A percentile compares a stretch with the other conserved stretches of the same genome.
These are phyloP conservation scores for Scedosporium aurantiacum DNA, from an alignment of 2,329 filamentous ascomycete genomes.

Conservation along the genomic window DNA sequence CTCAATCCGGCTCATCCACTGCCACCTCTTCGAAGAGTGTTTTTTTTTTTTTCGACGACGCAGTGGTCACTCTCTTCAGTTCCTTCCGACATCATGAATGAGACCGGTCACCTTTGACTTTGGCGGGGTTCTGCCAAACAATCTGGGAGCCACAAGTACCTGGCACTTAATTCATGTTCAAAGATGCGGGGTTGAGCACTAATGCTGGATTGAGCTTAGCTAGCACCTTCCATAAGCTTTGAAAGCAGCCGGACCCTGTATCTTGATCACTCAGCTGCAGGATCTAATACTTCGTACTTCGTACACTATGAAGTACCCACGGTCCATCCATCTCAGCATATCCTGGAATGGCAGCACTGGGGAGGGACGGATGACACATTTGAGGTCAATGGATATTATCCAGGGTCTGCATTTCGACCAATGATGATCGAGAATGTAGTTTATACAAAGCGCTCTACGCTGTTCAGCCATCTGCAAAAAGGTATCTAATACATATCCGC, in stretches of 20 bases:
- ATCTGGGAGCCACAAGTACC: not conserved
- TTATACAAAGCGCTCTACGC: no score
- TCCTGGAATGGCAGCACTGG: not conserved
- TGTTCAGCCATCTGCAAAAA: no score
- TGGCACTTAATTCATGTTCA: not conserved
- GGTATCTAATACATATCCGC: not conserved
- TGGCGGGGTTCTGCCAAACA: not conserved
- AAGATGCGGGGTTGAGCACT: not conserved
- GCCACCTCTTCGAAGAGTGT: no score
- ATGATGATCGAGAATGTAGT: no score
- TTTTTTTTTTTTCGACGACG: no score
- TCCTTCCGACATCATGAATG: no score
- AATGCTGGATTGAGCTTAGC: not conserved
- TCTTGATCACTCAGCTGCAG: not conserved
- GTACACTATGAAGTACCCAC: no score
- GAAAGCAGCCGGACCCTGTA: not conserved
- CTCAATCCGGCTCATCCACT: no score
- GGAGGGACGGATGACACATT: not conserved
- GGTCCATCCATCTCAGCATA: not conserved
- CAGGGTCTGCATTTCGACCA: no score
- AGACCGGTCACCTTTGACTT: not conserved
- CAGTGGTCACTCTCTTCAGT: no score
- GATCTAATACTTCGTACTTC: no score
- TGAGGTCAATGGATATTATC: no score
- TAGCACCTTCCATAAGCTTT: not conserved